Base-by-base conservation (phyloP, 208 protist species). In the Perkinsela sp. region DNA sequence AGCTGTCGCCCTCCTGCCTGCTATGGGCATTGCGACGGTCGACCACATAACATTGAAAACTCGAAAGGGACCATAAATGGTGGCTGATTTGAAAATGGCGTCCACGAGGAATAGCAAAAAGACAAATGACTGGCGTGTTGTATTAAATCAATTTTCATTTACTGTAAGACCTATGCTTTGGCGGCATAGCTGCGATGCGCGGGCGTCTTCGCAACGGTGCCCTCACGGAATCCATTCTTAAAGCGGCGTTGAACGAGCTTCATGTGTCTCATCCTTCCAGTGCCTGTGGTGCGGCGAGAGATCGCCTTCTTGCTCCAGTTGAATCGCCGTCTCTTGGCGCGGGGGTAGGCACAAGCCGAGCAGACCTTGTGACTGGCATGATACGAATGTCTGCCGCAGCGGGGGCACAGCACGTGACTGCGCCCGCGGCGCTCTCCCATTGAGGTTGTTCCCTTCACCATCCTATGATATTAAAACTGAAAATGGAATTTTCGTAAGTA, bases 321-420 rank as follows among this genome's bases (percentile, higher is more conserved):
- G 83, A 90, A 94, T 84, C 84, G 89, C 73, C 97, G 84, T 74
- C 92, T 89, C 73, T 90, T 90, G 31, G 95, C 75, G 48, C 87
- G 80, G 65, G 97, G 97, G 86, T 93, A 99, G 68, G 85, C 94
- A 81, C 97, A 99, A 67, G 94, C 89, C 73, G 88, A 85, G 83
- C 97, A 99, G 30, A 76, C 84, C 76, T 90, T 79, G 89, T 97
- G 97, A 87, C 97, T 93, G 67, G 95, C 84, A 81, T 98, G 95
- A 81, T 92, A 98, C 13, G 94, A 81, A 71, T 93, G 84, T 67
- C 80, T 75, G 67, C 94, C 95, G 80, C 97, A 99, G 76, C 97
- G 86, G 70, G 84, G 78, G 89, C 97, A 99, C 68, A 95, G 76
- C 70, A 88, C 94, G 89, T 99, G 96, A 68, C 93, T 90, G 81